phyloP scores from a whole-genome alignment of 202 grass and related monocot species.

The Brachypodium distachyon region DNA sequence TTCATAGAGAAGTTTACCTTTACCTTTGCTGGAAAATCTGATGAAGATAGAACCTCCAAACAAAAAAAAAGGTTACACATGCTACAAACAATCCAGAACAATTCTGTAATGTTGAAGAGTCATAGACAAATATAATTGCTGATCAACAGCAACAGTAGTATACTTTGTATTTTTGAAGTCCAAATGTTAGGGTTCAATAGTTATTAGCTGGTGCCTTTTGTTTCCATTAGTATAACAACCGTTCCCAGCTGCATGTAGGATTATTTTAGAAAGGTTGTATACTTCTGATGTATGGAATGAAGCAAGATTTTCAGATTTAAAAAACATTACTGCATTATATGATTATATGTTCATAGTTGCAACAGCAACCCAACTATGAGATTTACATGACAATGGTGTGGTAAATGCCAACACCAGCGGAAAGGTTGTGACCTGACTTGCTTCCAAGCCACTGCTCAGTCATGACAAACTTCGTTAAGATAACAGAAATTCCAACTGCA shows the following conservation, averaged over 20 bases:
- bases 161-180: too few species aligned
- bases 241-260: background rate
- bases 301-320: constrained; percentile 7
- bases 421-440: background rate
- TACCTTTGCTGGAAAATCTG: constrained; percentile 72
- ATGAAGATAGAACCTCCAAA: constrained; percentile 67
- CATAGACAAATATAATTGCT: background rate
- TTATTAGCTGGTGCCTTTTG: background rate
- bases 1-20: constrained; percentile 91
- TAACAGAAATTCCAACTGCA: background rate
- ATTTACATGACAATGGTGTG: background rate
- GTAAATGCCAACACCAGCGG: background rate
- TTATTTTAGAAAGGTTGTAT: background rate
- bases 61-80: constrained; percentile 22
- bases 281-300: background rate
- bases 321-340: background rate
- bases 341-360: background rate
- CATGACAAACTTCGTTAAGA: background rate
- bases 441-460: background rate
- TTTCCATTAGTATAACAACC: background rate
- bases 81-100: constrained; percentile 8
- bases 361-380: background rate
- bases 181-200: background rate
- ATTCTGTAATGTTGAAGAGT: background rate
- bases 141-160: background rate